Conservation (phyloP, 2,329 filamentous ascomycete genomes). For the Falciphora oryzae region DNA sequence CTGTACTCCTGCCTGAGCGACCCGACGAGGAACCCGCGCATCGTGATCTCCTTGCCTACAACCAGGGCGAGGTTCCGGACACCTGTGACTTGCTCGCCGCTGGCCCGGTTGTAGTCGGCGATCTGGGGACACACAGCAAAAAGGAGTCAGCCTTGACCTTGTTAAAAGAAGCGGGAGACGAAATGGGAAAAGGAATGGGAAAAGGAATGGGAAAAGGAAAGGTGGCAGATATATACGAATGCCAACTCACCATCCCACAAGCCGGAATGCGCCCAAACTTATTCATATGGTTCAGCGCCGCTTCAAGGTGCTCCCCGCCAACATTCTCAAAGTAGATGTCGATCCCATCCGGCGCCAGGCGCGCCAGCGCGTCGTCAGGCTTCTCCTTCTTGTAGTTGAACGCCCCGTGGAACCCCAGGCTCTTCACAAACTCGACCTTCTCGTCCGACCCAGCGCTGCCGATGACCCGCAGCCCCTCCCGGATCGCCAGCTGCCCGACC, state of each 20-base stretch:
- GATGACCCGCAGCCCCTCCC: constrained; percentile 71
- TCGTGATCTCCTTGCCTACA: constrained; percentile 61
- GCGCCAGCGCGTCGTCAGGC: constrained; percentile 58
- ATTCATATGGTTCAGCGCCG: constrained; percentile 44
- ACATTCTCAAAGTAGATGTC: constrained; percentile 60
- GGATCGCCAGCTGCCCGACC: constrained; percentile 79
- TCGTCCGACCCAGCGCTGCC: constrained; percentile 75
- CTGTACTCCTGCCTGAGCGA: constrained; percentile 62
- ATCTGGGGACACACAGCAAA: constrained; percentile 43
- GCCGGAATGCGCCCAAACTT: constrained; percentile 57
- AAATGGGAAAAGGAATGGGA: neutral
- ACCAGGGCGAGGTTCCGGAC: constrained; percentile 61
- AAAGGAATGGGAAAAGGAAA: neutral
- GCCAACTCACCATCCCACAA: constrained; percentile 51
- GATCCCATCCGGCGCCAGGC: constrained; percentile 69
- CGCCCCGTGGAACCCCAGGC: constrained; percentile 51
- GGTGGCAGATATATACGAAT: constrained; percentile 11
- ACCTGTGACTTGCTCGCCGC: constrained; percentile 49
- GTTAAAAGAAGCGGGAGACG: neutral
- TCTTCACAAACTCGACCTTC: constrained; percentile 62
- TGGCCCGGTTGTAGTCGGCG: constrained; percentile 63
- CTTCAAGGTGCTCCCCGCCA: constrained; percentile 46
- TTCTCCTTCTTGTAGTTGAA: constrained; percentile 90
- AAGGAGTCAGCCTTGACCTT: constrained; percentile 14
- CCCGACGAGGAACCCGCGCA: constrained; percentile 71